These are phyloP conservation scores for Cytospora schulzeri DNA, from an alignment of 2,329 filamentous ascomycete genomes.

Conservation along the genomic window DNA sequence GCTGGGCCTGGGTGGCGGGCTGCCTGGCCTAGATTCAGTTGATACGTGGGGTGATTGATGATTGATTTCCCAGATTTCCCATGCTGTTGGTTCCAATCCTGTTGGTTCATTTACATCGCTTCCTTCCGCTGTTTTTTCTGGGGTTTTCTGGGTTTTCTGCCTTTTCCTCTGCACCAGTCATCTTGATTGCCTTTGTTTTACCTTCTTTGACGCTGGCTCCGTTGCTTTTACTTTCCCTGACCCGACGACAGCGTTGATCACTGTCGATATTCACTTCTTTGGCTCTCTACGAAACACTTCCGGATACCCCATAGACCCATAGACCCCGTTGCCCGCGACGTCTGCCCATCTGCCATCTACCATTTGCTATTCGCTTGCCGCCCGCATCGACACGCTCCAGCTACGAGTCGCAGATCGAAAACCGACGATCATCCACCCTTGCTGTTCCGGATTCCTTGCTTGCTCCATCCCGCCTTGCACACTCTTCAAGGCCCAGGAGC, in stretches of 20 bases:
- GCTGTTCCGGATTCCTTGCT: not conserved
- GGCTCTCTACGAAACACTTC: not conserved
- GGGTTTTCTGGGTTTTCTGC: not conserved
- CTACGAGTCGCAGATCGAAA: not conserved
- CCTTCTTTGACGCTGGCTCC: constrained; percentile 4
- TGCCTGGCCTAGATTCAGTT: not conserved
- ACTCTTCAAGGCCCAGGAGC: not conserved
- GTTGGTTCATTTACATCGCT: not conserved
- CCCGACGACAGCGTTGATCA: constrained; percentile 25
- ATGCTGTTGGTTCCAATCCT: not conserved
- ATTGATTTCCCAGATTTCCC: not conserved
- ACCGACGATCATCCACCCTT: not conserved
- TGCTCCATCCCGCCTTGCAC: not conserved
- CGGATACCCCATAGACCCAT: not conserved
- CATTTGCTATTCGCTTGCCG: too few species aligned
- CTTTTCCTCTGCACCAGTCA: not conserved
- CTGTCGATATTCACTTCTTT: constrained; percentile 2
- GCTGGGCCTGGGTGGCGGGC: not conserved
- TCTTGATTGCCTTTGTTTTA: not conserved
- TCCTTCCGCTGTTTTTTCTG: not conserved
- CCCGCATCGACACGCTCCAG: not conserved
- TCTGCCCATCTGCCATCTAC: too few species aligned
- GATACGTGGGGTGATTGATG: constrained; percentile 1
- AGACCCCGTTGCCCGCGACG: too few species aligned
- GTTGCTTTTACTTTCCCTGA: not conserved